phyloP scores from a whole-genome alignment of 495 filamentous ascomycete species.

The Tuber umbilicatum region DNA sequence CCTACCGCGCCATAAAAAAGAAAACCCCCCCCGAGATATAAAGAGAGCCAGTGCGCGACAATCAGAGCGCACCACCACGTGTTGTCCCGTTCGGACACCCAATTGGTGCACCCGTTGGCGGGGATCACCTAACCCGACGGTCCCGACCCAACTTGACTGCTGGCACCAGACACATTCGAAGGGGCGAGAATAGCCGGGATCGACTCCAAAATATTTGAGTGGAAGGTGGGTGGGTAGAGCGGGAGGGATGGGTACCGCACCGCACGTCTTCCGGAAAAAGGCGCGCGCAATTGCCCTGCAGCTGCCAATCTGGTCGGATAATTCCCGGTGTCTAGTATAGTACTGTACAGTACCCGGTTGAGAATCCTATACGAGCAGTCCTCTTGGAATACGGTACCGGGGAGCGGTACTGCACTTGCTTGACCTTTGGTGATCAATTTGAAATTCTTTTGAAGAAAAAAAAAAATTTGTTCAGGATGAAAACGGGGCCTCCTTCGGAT shows the following conservation, averaged over 20 bases:
- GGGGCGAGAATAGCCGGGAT: not conserved
- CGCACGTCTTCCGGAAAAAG: not conserved
- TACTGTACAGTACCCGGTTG: not conserved
- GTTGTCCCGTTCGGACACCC: not conserved
- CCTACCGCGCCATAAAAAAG: not conserved
- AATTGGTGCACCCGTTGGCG: not conserved
- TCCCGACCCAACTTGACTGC: not conserved
- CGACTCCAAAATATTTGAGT: not conserved
- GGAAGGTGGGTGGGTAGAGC: not conserved
- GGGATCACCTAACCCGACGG: not conserved
- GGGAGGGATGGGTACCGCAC: not conserved
- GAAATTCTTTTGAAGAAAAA: not conserved
- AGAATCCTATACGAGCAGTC: not conserved
- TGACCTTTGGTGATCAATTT: not conserved
- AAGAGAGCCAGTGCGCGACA: not conserved
- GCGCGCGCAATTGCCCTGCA: not conserved
- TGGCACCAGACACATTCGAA: not conserved
- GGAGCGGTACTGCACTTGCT: no score
- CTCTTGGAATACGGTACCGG: no score
- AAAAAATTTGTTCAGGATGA: no score
- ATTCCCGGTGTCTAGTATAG: not conserved
- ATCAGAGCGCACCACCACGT: not conserved
- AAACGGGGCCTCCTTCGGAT: no score
- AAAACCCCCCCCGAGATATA: not conserved
- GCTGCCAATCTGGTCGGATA: not conserved